Evolutionary conservation across 2,329 filamentous ascomycete species (phyloP), one percentile per base, ranked within the genome.

Genomic region (Blastomyces parvus): DNA sequence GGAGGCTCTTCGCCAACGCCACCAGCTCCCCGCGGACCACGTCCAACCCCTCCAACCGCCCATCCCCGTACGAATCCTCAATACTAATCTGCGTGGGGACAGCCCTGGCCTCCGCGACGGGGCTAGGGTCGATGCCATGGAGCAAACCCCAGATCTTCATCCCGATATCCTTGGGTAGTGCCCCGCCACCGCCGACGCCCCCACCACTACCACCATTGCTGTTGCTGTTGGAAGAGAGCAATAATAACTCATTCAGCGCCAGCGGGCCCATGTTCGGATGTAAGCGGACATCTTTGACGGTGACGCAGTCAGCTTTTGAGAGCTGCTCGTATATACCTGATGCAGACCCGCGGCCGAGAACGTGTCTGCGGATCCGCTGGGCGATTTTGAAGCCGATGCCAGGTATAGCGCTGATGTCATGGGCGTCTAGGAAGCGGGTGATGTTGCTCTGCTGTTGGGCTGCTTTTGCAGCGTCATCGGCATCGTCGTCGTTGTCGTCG

Each of bases 51-150:
- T 88, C 84, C 0, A 96, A 79, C 0, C 86, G 85, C 33, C 53
- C 53, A 36, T 4, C 2, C 30, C 84, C 82, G 73, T 96, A 97
- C 19, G 91, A 94, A 75, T 97, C 92, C 72, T 97, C 93, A 66
- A 97, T 94, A 74, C 90, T 94, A 72, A 97, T 95, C 74, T 97
- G 92, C 0, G 85, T 86, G 0, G 93, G 93, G 1, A 95, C 76
- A 55, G 86, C 83, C 68, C 84, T 84, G 1, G 86, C 88, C 66
- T 86, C 81, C 59, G 86, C 85, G 22, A 97, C 91, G 64, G 90
- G 86, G 0, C 83, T 81, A 61, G 86, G 78, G 73, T 97, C 93
- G 36, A 91, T 81, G 6, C 92, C 93, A 72, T 97, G 88, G 1
- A 97, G 77, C 7, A 96, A 79, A 22, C 79, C 81, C 91, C 91